A percentile compares a stretch with the other conserved stretches of the same genome.
Evolutionary conservation across 2,329 filamentous ascomycete species (phyloP).

Genomic region (Daldinia sp.): DNA sequence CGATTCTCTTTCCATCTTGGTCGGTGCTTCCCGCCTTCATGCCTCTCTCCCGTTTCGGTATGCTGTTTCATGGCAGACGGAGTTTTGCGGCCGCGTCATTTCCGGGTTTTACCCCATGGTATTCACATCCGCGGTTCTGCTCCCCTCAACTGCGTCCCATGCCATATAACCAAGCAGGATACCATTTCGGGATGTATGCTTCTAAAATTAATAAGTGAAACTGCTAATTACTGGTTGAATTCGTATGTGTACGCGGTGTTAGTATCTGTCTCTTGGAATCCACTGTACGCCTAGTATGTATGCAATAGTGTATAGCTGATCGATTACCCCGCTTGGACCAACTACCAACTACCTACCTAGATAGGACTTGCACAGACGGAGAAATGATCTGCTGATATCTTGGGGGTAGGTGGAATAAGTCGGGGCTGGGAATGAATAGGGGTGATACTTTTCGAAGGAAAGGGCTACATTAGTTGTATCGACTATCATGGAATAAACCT

Average conservation of each 20-base stretch:
- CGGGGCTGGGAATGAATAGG: neutral
- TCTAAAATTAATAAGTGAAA: neutral
- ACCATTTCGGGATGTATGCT: neutral
- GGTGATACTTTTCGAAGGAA: neutral
- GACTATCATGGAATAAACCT: neutral
- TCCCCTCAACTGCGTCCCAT: neutral
- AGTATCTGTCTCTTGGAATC: neutral
- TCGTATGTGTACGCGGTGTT: neutral
- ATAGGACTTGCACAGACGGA: neutral
- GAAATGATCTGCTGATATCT: neutral
- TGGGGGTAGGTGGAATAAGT: neutral
- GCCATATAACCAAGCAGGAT: neutral
- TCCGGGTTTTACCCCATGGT: slow-evolving; percentile 19
- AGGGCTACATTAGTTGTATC: neutral
- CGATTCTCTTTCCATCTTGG: neutral
- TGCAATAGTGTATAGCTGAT: neutral
- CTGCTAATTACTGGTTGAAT: neutral
- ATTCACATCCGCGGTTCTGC: neutral
- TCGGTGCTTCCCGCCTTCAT: neutral
- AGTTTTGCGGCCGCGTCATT: slow-evolving; percentile 9
- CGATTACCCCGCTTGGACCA: neutral
- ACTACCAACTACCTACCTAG: neutral
- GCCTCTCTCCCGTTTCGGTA: neutral
- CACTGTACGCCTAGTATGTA: neutral
- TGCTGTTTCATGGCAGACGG: neutral